Evolutionary conservation across 768 basidiomycete genomes (phyloP).

Genomic region (Tylopilus plumbeoviolaceoides): DNA sequence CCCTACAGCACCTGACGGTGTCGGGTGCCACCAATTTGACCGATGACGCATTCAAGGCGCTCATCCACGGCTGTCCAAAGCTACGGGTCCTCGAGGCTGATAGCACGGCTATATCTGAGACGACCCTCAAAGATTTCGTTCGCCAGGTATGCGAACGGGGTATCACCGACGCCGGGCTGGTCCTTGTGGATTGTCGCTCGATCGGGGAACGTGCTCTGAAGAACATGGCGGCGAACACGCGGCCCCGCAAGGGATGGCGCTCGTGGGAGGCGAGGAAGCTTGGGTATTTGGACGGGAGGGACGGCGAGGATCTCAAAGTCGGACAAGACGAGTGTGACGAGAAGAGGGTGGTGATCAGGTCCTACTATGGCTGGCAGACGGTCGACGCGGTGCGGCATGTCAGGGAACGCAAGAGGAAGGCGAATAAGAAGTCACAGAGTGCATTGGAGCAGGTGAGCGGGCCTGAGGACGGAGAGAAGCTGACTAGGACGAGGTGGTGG

Average conservation of each 20-base stretch:
- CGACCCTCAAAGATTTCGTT: constrained; percentile 66
- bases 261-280: constrained; percentile 69
- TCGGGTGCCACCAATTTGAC: constrained; percentile 64
- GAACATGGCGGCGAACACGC: constrained; percentile 53
- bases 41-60: constrained; percentile 56
- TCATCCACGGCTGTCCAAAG: constrained; percentile 60
- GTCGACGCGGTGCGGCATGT: constrained; percentile 70
- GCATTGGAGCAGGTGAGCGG: constrained; percentile 32
- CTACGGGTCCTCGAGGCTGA: constrained; percentile 74
- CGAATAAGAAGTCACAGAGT: constrained; percentile 40
- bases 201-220: constrained; percentile 59
- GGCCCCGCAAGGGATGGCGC: constrained; percentile 72
- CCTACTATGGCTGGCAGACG: constrained; percentile 83
- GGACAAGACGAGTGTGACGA: constrained; percentile 83
- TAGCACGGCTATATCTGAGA: constrained; percentile 64
- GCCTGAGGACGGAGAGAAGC: constrained; percentile 26
- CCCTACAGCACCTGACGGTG: constrained; percentile 66
- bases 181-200: constrained; percentile 73
- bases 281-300: constrained; percentile 65
- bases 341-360: constrained; percentile 69
- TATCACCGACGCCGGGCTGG: constrained; percentile 49
- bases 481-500: constrained; percentile 31
- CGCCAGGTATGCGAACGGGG: constrained; percentile 46
- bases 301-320: constrained; percentile 59
- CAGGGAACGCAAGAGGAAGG: constrained; percentile 60